Conservation (phyloP, 208 protist genomes). For the Trypanosoma vivax region DNA sequence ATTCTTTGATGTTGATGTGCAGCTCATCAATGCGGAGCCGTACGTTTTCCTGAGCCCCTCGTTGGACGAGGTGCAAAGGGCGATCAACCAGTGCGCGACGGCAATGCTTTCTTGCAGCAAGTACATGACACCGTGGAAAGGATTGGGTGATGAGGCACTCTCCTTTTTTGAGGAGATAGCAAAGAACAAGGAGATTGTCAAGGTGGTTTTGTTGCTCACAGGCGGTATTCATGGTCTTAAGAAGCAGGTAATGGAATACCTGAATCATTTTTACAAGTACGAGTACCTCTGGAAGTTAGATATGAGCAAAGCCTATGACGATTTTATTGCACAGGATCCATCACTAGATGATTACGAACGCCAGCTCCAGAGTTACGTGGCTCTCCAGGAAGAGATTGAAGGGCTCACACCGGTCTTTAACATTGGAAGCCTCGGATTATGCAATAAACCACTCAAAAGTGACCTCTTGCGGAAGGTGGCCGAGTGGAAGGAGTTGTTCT, state of each 20-base stretch:
- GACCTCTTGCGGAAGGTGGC: constrained; percentile 83
- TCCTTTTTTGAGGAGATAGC: constrained; percentile 92
- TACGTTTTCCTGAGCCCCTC: constrained; percentile 91
- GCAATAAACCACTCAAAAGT: constrained; percentile 92
- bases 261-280: constrained; percentile 88
- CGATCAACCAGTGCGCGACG: constrained; percentile 92
- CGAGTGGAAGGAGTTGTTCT: constrained; percentile 94
- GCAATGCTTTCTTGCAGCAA: constrained; percentile 89
- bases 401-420: constrained; percentile 78
- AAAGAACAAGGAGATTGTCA: constrained; percentile 92
- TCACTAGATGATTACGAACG: constrained; percentile 91
- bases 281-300: constrained; percentile 94
- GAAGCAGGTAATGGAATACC: constrained; percentile 91
- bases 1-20: constrained; percentile 94
- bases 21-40: constrained; percentile 89
- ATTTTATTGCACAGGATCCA: constrained; percentile 77
- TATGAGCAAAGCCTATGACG: constrained; percentile 89
- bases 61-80: constrained; percentile 91
- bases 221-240: constrained; percentile 90
- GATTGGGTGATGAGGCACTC: constrained; percentile 45
- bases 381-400: constrained; percentile 88
- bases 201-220: constrained; percentile 91
- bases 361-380: constrained; percentile 86
- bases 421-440: constrained; percentile 89
- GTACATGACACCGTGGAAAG: constrained; percentile 83